These are phyloP conservation scores for Dichotomopilus funicola DNA, from an alignment of 2,329 filamentous ascomycete species.

Conservation along the genomic window DNA sequence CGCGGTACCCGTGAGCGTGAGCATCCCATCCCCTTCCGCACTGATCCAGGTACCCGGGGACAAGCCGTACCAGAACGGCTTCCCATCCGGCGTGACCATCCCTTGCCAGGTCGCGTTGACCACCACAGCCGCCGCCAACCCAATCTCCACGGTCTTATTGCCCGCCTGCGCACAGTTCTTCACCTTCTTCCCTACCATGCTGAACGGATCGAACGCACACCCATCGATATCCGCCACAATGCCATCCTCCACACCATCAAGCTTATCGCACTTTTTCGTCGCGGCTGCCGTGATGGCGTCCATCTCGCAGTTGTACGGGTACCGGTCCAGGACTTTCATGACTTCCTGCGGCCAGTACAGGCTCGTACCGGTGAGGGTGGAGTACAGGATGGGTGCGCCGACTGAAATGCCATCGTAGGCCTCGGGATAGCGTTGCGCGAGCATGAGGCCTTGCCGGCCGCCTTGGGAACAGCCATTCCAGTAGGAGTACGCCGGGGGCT, in stretches of 20 bases:
- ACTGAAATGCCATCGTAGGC: constrained; percentile 50
- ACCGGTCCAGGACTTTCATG: background rate
- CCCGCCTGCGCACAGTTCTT: no score
- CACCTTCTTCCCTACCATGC: background rate
- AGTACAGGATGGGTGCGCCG: constrained; percentile 32
- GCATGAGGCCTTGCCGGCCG: constrained; percentile 48
- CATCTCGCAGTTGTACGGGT: background rate
- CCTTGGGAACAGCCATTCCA: constrained; percentile 50
- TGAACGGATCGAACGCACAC: background rate
- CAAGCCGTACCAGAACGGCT: constrained; percentile 17
- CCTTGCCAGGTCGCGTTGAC: constrained; percentile 15
- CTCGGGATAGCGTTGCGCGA: constrained; percentile 45
- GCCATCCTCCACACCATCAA: background rate
- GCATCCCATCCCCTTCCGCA: no score
- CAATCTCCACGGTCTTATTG: background rate
- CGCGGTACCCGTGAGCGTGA: background rate
- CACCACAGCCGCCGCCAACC: constrained; percentile 8
- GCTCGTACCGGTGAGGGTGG: background rate
- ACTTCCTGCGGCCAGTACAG: background rate
- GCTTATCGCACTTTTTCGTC: background rate
- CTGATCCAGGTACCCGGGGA: constrained; percentile 5
- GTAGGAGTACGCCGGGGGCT: constrained; percentile 40
- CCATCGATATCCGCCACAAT: background rate
- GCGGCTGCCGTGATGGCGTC: background rate
- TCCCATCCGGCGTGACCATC: constrained; percentile 2